Percentiles rank a stretch among this genome's conserved stretches.
Evolutionary conservation across 2,329 filamentous ascomycete genomes (phyloP).

Genomic region (Exserohilum rostratum): DNA sequence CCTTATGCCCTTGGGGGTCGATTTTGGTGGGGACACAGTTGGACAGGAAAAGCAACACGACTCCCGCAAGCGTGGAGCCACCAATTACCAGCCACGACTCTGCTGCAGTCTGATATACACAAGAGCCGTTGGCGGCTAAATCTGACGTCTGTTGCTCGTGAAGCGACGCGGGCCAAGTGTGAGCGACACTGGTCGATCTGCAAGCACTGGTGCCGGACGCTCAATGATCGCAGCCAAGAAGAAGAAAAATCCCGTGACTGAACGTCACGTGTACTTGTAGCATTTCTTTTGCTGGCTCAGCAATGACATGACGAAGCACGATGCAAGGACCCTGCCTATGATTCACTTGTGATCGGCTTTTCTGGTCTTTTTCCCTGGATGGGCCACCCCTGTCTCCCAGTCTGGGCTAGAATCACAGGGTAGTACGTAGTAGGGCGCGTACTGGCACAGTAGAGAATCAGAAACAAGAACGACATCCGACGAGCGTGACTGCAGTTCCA

Average conservation of each 20-base stretch:
- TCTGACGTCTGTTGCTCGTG: background rate
- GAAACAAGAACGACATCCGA: conserved; percentile 3
- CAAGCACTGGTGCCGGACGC: background rate
- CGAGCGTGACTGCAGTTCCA: background rate
- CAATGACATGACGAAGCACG: background rate
- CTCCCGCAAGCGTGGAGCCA: conserved; percentile 5
- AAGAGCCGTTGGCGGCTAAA: conserved; percentile 9
- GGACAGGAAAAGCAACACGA: conserved; percentile 6
- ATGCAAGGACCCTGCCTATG: background rate
- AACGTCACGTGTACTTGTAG: background rate
- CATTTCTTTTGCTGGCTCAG: no score
- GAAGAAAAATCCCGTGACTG: background rate
- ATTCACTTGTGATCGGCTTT: background rate
- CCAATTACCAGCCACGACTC: background rate
- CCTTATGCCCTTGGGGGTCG: conserved; percentile 1
- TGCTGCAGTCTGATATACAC: background rate
- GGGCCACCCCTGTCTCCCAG: background rate
- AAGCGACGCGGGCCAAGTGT: background rate
- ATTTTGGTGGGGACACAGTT: conserved; percentile 4
- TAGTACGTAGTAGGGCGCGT: background rate
- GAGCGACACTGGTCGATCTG: conserved; percentile 2
- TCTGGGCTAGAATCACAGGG: conserved; percentile 1
- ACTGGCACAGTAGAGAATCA: background rate
- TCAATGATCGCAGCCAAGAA: conserved; percentile 1
- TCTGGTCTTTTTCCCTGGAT: background rate